Conservation (phyloP, 306 rosid species). For the Quercus glauca region DNA sequence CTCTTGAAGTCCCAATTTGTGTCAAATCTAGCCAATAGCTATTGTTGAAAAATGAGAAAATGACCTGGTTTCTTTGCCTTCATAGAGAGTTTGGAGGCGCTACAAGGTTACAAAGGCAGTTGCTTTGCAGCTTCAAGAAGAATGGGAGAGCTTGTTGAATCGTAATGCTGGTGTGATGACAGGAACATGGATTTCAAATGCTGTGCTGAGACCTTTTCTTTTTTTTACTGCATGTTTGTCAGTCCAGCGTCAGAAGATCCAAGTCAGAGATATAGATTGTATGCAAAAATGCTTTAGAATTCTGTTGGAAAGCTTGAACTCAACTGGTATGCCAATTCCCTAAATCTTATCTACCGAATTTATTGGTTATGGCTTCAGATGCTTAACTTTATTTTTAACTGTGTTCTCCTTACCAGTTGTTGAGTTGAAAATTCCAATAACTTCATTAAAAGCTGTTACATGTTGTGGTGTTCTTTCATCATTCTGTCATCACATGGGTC, state of each 20-base stretch:
- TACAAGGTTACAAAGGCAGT: conserved; percentile 48
- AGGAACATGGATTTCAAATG: conserved; percentile 50
- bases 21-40: neutral
- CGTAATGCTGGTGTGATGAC: conserved; percentile 37
- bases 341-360: conserved; percentile 15
- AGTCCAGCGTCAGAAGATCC: conserved; percentile 37
- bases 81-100: conserved; percentile 91
- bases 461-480: neutral
- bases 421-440: neutral
- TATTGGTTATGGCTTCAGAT: conserved; percentile 16
- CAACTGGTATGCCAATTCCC: conserved; percentile 54
- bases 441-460: conserved; percentile 4
- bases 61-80: conserved; percentile 15
- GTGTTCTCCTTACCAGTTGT: conserved; percentile 1
- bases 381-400: conserved; percentile 14
- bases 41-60: conserved; percentile 13
- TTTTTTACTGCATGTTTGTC: conserved; percentile 58
- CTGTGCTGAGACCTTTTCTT: conserved; percentile 78
- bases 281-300: conserved; percentile 61
- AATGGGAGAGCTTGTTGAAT: conserved; percentile 68
- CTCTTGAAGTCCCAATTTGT: neutral
- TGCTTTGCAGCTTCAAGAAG: conserved; percentile 64
- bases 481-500: conserved; percentile 1
- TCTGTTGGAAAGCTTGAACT: conserved; percentile 71
- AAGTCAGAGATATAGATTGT: conserved; percentile 40